phyloP scores from a whole-genome alignment of 306 rosid species.

The Dalbergia cultrata region DNA sequence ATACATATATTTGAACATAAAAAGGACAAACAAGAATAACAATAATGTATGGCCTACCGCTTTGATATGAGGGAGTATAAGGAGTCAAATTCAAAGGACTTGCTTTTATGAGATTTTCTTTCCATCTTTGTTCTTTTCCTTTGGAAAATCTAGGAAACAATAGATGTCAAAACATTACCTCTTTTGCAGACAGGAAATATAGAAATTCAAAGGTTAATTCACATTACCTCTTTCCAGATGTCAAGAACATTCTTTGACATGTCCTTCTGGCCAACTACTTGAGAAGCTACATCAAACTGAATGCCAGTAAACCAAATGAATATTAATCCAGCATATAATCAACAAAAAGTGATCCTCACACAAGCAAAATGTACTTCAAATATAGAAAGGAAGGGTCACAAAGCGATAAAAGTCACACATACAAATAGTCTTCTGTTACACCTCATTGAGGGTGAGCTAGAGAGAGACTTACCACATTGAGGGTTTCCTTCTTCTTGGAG shows the following conservation, averaged over 20 bases:
- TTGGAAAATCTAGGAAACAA: constrained; percentile 72
- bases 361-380: constrained; percentile 16
- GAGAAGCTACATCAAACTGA: constrained; percentile 84
- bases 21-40: constrained; percentile 22
- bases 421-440: background rate
- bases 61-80: constrained; percentile 76
- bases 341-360: constrained; percentile 25
- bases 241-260: constrained; percentile 73
- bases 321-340: constrained; percentile 31
- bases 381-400: constrained; percentile 1
- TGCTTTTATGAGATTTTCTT: constrained; percentile 56
- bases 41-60: constrained; percentile 67
- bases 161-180: constrained; percentile 17
- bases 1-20: constrained; percentile 17
- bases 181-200: constrained; percentile 36
- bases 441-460: too few species aligned
- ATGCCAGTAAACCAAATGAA: constrained; percentile 48
- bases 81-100: constrained; percentile 66
- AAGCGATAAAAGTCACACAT: background rate
- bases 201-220: constrained; percentile 25
- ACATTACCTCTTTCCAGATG: constrained; percentile 88
- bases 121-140: constrained; percentile 71
- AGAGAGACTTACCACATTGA: constrained; percentile 69
- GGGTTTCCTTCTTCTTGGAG: constrained; percentile 83
- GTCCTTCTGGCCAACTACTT: constrained; percentile 95